Evolutionary conservation across 2,329 filamentous ascomycete genomes (phyloP).

Genomic region (Penicillium rolfsii): DNA sequence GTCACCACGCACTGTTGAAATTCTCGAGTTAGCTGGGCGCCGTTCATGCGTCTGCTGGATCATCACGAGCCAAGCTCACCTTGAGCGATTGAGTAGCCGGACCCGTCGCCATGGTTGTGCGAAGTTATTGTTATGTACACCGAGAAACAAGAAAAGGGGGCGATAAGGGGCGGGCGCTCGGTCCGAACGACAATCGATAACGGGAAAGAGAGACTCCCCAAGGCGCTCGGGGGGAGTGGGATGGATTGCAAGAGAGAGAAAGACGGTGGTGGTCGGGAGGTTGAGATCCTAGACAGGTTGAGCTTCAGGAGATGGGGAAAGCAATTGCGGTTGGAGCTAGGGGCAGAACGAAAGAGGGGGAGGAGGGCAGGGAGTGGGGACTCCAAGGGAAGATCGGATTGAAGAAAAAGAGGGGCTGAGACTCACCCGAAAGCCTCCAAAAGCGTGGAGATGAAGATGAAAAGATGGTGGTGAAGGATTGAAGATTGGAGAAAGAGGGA

Average conservation of each 20-base stretch:
- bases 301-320: constrained; percentile 23
- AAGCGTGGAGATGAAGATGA: not conserved
- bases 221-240: constrained; percentile 1
- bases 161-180: constrained; percentile 13
- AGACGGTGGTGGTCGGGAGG: not conserved
- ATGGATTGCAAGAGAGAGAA: not conserved
- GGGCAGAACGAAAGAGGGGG: constrained; percentile 2
- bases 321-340: constrained; percentile 3
- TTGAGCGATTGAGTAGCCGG: constrained; percentile 89
- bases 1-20: constrained; percentile 85
- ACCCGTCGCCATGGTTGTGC: constrained; percentile 68
- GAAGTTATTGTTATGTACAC: constrained; percentile 21
- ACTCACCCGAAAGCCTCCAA: constrained; percentile 1
- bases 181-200: constrained; percentile 17
- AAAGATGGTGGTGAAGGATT: not conserved
- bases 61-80: constrained; percentile 57
- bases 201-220: constrained; percentile 4
- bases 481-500: not conserved
- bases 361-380: not conserved
- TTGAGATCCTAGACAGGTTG: constrained; percentile 2
- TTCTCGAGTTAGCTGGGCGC: constrained; percentile 43
- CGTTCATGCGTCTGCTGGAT: not conserved
- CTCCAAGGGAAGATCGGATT: not conserved
- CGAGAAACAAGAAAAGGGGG: constrained; percentile 19
- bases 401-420: constrained; percentile 2